Evolutionary conservation across 2,329 filamentous ascomycete genomes (phyloP).

Genomic region (Sporothrix protearum): DNA sequence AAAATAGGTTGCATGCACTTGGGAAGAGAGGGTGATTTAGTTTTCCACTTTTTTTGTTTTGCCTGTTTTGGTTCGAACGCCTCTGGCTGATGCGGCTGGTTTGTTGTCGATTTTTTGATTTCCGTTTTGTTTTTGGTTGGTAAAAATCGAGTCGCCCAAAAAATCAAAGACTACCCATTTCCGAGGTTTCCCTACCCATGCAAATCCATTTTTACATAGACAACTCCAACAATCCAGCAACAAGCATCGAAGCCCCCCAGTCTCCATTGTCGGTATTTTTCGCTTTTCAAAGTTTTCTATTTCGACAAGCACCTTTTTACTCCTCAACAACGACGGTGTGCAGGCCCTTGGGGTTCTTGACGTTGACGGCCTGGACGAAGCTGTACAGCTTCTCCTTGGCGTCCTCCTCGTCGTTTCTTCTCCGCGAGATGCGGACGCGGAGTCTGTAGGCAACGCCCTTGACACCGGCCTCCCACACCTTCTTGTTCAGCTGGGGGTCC

Average conservation of each 20-base stretch:
- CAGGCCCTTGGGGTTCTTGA: slow-evolving; percentile 98
- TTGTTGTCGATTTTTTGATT: slow-evolving; percentile 22
- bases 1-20: neutral
- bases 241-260: neutral
- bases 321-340: slow-evolving; percentile 83
- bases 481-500: slow-evolving; percentile 99
- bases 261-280: slow-evolving; percentile 13
- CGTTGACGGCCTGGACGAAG: slow-evolving; percentile 99
- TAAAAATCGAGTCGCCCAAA: slow-evolving; percentile 25
- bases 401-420: slow-evolving; percentile 99
- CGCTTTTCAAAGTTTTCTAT: neutral
- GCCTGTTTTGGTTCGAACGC: slow-evolving; percentile 6
- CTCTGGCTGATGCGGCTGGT: slow-evolving; percentile 3
- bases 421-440: slow-evolving; percentile 96
- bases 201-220: slow-evolving; percentile 19
- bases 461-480: slow-evolving; percentile 99
- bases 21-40: neutral
- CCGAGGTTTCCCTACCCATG: slow-evolving; percentile 23
- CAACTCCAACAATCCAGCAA: neutral
- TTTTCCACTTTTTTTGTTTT: slow-evolving; percentile 18
- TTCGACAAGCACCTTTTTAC: slow-evolving; percentile 40
- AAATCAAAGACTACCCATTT: slow-evolving; percentile 23
- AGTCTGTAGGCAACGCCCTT: slow-evolving; percentile 98
- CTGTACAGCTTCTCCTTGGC: slow-evolving; percentile 99
- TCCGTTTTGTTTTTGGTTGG: slow-evolving; percentile 21